phyloP scores from a whole-genome alignment of 1,284 basidiomycete species.

The Puccinia hordei region DNA sequence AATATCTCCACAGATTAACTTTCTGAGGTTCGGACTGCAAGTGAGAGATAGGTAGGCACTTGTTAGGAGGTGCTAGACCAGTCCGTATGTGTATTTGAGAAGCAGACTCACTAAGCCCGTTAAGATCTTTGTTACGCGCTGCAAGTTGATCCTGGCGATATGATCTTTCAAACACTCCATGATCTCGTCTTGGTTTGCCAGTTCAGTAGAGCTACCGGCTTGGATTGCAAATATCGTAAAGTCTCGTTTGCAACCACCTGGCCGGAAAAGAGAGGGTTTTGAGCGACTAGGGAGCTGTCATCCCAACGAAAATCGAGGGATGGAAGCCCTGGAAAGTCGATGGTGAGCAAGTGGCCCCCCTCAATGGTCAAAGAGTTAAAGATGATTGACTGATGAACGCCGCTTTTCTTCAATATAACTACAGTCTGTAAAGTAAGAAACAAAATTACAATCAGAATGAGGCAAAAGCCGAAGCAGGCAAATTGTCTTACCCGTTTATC shows the following conservation, averaged over 20 bases:
- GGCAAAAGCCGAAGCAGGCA: no score
- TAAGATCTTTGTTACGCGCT: background rate
- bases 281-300: background rate
- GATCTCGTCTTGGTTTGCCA: background rate
- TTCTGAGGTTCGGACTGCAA: constrained; percentile 2
- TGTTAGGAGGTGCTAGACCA: background rate
- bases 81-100: background rate
- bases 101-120: background rate
- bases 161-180: background rate
- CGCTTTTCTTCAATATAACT: background rate
- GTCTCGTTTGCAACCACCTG: background rate
- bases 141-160: background rate
- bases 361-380: background rate
- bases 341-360: background rate
- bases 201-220: background rate
- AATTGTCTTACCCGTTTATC: no score
- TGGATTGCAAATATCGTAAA: background rate
- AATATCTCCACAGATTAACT: background rate
- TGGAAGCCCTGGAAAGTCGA: background rate
- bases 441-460: background rate
- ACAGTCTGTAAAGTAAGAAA: background rate
- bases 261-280: constrained; percentile 15
- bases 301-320: background rate
- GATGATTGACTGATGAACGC: background rate
- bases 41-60: background rate